A percentile compares a stretch with the other conserved stretches of the same genome.
phyloP scores from a whole-genome alignment of 768 basidiomycete genomes.

The Tricholoma sp. region DNA sequence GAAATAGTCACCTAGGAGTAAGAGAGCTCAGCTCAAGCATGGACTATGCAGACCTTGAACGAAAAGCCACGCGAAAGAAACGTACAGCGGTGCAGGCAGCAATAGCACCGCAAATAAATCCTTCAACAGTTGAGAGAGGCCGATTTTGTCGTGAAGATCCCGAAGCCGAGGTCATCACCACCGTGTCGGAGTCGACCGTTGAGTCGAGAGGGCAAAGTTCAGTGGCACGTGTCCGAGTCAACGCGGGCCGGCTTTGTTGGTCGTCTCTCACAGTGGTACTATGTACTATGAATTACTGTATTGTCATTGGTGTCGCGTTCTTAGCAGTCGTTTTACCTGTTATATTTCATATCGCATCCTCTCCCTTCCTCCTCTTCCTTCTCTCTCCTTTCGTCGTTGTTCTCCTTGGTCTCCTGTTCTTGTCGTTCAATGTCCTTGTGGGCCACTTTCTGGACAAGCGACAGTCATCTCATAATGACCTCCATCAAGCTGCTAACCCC shows the following conservation, averaged over 20 bases:
- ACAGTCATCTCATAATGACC: constrained; percentile 26
- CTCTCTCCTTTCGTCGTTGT: constrained; percentile 56
- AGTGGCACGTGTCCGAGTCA: too few species aligned
- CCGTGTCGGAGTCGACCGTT: too few species aligned
- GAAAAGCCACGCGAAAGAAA: constrained; percentile 8
- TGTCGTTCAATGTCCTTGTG: constrained; percentile 50
- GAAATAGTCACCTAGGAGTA: constrained; percentile 65
- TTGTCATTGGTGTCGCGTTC: constrained; percentile 48
- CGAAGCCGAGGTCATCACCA: neutral
- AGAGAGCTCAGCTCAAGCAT: neutral
- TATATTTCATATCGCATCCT: constrained; percentile 52
- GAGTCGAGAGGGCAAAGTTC: too few species aligned
- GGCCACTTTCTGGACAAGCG: constrained; percentile 55
- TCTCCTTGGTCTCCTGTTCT: constrained; percentile 42
- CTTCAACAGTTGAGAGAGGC: constrained; percentile 62
- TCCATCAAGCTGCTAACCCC: constrained; percentile 61
- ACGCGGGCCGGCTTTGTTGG: too few species aligned
- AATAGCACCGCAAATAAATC: constrained; percentile 84
- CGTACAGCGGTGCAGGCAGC: constrained; percentile 89
- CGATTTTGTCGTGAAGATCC: constrained; percentile 13
- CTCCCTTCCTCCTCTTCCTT: constrained; percentile 59
- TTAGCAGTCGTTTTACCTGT: constrained; percentile 55
- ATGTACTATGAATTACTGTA: constrained; percentile 36
- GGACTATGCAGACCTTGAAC: constrained; percentile 9
- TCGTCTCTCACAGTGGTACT: too few species aligned